These are phyloP conservation scores for Boletus sensibilis DNA, from an alignment of 768 basidiomycete genomes.

Conservation along the genomic window DNA sequence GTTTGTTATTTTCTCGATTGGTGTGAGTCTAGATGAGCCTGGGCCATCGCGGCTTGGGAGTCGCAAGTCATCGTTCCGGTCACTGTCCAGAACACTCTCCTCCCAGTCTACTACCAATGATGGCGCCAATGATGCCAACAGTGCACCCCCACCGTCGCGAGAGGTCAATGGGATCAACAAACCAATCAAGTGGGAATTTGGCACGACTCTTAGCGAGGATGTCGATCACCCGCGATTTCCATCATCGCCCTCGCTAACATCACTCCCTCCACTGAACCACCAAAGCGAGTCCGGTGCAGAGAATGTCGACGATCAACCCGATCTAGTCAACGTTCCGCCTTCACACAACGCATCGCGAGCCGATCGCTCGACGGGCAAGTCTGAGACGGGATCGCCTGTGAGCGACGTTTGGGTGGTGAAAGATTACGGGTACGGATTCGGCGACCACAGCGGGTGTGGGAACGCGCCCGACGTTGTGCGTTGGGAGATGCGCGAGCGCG, in stretches of 20 bases:
- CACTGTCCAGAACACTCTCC: constrained; percentile 11
- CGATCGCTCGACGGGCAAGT: constrained; percentile 7
- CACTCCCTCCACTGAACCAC: neutral
- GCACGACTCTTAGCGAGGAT: constrained; percentile 37
- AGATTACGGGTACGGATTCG: constrained; percentile 67
- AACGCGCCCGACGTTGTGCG: constrained; percentile 32
- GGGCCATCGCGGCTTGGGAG: constrained; percentile 26
- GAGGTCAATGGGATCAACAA: constrained; percentile 15
- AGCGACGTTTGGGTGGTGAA: constrained; percentile 53
- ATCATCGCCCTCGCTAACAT: neutral
- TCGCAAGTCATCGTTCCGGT: constrained; percentile 27
- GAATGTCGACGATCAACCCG: neutral
- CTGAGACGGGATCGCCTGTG: constrained; percentile 15
- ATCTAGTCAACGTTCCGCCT: neutral
- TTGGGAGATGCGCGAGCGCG: constrained; percentile 32
- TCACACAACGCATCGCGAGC: neutral
- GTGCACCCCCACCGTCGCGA: neutral
- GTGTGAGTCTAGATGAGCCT: constrained; percentile 40
- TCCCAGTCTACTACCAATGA: neutral
- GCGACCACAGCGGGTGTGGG: constrained; percentile 40
- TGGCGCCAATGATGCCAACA: neutral
- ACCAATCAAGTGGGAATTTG: constrained; percentile 55
- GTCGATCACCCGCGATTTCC: constrained; percentile 2
- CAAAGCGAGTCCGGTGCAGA: neutral
- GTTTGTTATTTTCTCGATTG: constrained; percentile 44